A percentile compares a stretch with the other conserved stretches of the same genome.
phyloP scores from a whole-genome alignment of 345 rosid species.

The Citrus sinensis region DVS_A1.0 CM039167.1:11214001-11214500 shows the following conservation, averaged over 20 bases:
- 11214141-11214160: neutral
- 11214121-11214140: neutral
- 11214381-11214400: neutral
- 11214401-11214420: neutral
- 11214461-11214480: neutral
- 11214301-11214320: neutral
- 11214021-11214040: neutral
- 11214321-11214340: neutral
- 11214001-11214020: neutral
- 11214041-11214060: neutral
- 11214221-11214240: neutral
- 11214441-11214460: neutral
- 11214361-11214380: neutral
- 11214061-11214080: neutral
- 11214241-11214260: neutral
- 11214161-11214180: neutral
- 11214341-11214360: neutral
- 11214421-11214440: neutral
- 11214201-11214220: neutral
- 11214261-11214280: neutral
- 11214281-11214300: neutral
- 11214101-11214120: neutral
- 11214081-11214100: neutral
- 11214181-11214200: neutral
- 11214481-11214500: neutral